Evolutionary conservation across 2,329 filamentous ascomycete genomes (phyloP).

Genomic region (Amylocarpus encephaloides): DNA sequence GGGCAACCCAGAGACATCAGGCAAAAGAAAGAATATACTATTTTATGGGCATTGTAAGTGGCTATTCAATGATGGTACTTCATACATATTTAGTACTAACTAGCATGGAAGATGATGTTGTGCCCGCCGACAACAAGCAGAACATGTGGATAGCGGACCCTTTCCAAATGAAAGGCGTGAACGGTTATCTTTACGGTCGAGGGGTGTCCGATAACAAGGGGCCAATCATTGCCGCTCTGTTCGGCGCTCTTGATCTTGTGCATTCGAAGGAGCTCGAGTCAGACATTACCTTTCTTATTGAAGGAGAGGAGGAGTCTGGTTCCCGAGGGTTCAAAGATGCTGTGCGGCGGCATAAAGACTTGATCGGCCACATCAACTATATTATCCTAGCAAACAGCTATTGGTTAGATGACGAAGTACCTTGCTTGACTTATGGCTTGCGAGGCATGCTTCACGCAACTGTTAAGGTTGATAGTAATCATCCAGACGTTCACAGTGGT

Average conservation of each 20-base stretch:
- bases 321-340: conserved; percentile 85
- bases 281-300: conserved; percentile 89
- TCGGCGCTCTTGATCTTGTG: conserved; percentile 83
- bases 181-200: conserved; percentile 89
- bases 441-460: conserved; percentile 92
- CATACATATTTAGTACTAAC: background rate
- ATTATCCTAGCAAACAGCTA: conserved; percentile 96
- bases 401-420: conserved; percentile 94
- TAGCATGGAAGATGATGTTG: conserved; percentile 63
- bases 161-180: conserved; percentile 80
- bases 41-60: conserved; percentile 83
- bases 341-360: conserved; percentile 69
- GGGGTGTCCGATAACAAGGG: conserved; percentile 99
- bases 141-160: conserved; percentile 83
- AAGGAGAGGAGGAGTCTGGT: conserved; percentile 93
- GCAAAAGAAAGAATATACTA: conserved; percentile 73
- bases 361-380: conserved; percentile 89
- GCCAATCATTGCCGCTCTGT: conserved; percentile 87
- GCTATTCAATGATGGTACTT: no score
- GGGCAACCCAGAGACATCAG: conserved; percentile 60
- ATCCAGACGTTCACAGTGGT: conserved; percentile 88
- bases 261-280: conserved; percentile 78
- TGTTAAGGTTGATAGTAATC: conserved; percentile 75
- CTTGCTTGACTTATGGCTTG: conserved; percentile 90
- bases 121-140: conserved; percentile 76